A percentile compares a stretch with the other conserved stretches of the same genome.
Evolutionary conservation across 2,329 filamentous ascomycete species (phyloP).

Genomic region (Penicillium nordicum): DNA sequence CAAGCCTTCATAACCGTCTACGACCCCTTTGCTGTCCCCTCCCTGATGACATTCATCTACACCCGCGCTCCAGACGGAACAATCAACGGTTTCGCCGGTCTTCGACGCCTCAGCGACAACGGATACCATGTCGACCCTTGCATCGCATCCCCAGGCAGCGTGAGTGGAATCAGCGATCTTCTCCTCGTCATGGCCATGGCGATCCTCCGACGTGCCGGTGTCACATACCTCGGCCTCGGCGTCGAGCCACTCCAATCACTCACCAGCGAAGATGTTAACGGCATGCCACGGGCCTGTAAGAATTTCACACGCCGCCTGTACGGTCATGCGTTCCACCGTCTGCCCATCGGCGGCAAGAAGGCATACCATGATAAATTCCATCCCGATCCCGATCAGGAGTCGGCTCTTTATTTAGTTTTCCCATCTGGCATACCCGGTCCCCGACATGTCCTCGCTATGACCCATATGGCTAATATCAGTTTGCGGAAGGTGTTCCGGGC

Average conservation of each 20-base stretch:
- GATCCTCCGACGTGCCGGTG: slow-evolving; percentile 30
- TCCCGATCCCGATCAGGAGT: slow-evolving; percentile 33
- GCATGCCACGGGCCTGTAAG: slow-evolving; percentile 28
- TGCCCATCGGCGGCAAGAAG: slow-evolving; percentile 40
- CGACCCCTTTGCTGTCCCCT: slow-evolving; percentile 38
- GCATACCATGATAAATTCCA: slow-evolving; percentile 41
- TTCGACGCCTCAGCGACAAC: slow-evolving; percentile 37
- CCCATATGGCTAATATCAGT: slow-evolving; percentile 42
- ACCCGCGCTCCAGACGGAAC: slow-evolving; percentile 27
- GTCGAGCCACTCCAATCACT: slow-evolving; percentile 38
- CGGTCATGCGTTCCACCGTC: slow-evolving; percentile 29
- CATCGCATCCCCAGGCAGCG: slow-evolving; percentile 33
- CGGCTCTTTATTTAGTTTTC: slow-evolving; percentile 37
- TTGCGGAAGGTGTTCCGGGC: slow-evolving; percentile 26
- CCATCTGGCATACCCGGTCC: slow-evolving; percentile 32
- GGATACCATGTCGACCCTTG: slow-evolving; percentile 46
- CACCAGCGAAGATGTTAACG: slow-evolving; percentile 27
- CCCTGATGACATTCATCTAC: slow-evolving; percentile 44
- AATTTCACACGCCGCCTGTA: slow-evolving; percentile 32
- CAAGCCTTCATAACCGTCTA: slow-evolving; percentile 45
- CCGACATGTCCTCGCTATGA: slow-evolving; percentile 33
- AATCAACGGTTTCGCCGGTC: slow-evolving; percentile 39
- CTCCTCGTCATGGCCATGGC: slow-evolving; percentile 40
- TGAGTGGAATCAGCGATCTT: slow-evolving; percentile 40
- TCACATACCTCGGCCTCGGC: slow-evolving; percentile 40